Conservation (phyloP, 306 rosid genomes). For the Cicer arietinum region DNA sequence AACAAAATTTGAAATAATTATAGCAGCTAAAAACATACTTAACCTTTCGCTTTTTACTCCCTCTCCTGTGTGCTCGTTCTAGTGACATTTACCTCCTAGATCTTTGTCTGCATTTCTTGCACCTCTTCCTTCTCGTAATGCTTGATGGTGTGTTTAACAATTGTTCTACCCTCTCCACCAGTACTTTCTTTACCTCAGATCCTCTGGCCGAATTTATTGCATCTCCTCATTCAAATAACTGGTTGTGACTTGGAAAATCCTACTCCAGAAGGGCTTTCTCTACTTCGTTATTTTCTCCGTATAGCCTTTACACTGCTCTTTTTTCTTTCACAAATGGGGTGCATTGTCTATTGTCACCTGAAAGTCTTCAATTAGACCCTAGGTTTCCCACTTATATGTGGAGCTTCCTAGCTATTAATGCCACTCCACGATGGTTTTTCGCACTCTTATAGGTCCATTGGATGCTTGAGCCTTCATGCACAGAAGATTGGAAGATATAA, state of each 20-base stretch:
- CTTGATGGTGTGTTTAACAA: not conserved
- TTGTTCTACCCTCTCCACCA: not conserved
- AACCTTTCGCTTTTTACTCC: not conserved
- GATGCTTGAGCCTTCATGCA: not conserved
- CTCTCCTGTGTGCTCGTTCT: not conserved
- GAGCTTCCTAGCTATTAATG: not conserved
- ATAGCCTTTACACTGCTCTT: not conserved
- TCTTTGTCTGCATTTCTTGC: constrained; percentile 1
- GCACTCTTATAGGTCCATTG: not conserved
- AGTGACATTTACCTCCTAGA: not conserved
- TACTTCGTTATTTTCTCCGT: not conserved
- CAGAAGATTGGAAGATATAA: not conserved
- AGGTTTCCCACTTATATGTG: not conserved
- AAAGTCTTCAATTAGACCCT: not conserved
- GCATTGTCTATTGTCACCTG: not conserved
- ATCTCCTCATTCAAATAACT: not conserved
- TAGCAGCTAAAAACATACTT: too few species aligned
- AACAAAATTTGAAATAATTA: too few species aligned
- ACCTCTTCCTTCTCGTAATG: not conserved
- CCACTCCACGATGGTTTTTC: not conserved
- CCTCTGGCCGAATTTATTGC: constrained; percentile 1
- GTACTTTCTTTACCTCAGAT: not conserved
- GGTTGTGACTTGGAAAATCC: not conserved
- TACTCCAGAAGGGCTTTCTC: not conserved
- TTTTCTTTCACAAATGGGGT: not conserved